Conservation (phyloP, 1,284 basidiomycete genomes). For the Fomitiporia mediterranea region DNA sequence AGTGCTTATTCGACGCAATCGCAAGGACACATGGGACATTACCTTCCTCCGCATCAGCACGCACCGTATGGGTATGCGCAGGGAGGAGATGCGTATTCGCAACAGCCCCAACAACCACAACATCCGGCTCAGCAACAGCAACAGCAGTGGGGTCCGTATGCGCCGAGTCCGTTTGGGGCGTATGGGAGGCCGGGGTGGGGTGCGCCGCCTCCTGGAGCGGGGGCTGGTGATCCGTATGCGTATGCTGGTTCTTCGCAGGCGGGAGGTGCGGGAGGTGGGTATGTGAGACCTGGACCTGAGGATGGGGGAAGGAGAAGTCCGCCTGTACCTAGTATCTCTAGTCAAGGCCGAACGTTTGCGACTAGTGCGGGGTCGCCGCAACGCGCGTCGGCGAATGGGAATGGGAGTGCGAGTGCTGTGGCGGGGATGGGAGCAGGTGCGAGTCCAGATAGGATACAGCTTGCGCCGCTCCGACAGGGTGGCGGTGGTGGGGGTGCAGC, state of each 20-base stretch:
- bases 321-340: slow-evolving; percentile 18
- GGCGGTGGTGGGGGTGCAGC: slow-evolving; percentile 15
- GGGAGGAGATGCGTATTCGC: slow-evolving; percentile 10
- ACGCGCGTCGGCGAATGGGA: background rate
- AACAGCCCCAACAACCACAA: slow-evolving; percentile 16
- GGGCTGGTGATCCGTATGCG: background rate
- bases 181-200: slow-evolving; percentile 1
- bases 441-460: slow-evolving; percentile 44
- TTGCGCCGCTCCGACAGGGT: slow-evolving; percentile 44
- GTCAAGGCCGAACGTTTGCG: slow-evolving; percentile 6
- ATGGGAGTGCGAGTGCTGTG: background rate
- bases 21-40: slow-evolving; percentile 8
- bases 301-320: slow-evolving; percentile 12
- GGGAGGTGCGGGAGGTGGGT: background rate
- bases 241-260: background rate
- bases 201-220: background rate
- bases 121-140: slow-evolving; percentile 5
- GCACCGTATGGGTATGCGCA: slow-evolving; percentile 9
- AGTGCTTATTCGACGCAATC: background rate
- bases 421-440: background rate
- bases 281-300: slow-evolving; percentile 16
- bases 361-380: background rate
- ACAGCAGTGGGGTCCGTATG: slow-evolving; percentile 9
- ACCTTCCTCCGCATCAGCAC: slow-evolving; percentile 4
- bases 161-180: slow-evolving; percentile 15